phyloP scores from a whole-genome alignment of 2,329 filamentous ascomycete genomes.

The Talaromyces sp. region DNA sequence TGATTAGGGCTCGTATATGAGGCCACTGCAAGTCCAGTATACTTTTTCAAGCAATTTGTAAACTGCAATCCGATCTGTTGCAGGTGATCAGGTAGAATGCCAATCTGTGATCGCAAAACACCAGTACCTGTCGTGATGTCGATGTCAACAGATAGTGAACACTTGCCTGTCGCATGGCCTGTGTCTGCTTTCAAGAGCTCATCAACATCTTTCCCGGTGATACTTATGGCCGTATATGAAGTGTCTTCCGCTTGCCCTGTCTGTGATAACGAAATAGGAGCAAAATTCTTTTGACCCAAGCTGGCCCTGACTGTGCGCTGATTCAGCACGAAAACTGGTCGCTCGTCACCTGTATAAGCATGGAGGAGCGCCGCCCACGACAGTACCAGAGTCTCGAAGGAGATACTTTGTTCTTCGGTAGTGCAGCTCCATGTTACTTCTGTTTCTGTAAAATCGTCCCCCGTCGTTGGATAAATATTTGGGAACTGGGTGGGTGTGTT shows the following conservation, averaged over 20 bases:
- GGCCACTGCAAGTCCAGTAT: slow-evolving; percentile 23
- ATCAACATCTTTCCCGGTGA: not conserved
- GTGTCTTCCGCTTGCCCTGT: slow-evolving; percentile 13
- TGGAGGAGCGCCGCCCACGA: slow-evolving; percentile 35
- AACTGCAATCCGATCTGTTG: slow-evolving; percentile 33
- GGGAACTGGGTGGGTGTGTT: slow-evolving; percentile 27
- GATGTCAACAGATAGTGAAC: slow-evolving; percentile 28
- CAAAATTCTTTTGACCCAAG: slow-evolving; percentile 23
- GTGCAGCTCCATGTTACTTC: slow-evolving; percentile 23
- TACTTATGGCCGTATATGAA: slow-evolving; percentile 27
- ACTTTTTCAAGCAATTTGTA: slow-evolving; percentile 27
- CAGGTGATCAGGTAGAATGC: slow-evolving; percentile 28
- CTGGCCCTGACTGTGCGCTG: slow-evolving; percentile 30
- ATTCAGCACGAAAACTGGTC: slow-evolving; percentile 34
- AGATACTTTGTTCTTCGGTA: slow-evolving; percentile 23
- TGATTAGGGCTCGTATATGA: slow-evolving; percentile 19
- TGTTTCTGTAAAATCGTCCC: slow-evolving; percentile 21
- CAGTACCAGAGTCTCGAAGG: slow-evolving; percentile 25
- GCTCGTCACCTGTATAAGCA: slow-evolving; percentile 34
- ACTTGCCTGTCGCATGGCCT: slow-evolving; percentile 17
- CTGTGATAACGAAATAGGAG: slow-evolving; percentile 23
- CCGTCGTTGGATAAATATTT: slow-evolving; percentile 22
- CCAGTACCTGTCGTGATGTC: slow-evolving; percentile 27
- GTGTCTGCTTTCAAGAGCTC: not conserved
- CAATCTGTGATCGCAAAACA: slow-evolving; percentile 27